These are phyloP conservation scores for Iris macrosiphon DNA, from an alignment of 106 monocot species.

Conservation along the genomic window DNA sequence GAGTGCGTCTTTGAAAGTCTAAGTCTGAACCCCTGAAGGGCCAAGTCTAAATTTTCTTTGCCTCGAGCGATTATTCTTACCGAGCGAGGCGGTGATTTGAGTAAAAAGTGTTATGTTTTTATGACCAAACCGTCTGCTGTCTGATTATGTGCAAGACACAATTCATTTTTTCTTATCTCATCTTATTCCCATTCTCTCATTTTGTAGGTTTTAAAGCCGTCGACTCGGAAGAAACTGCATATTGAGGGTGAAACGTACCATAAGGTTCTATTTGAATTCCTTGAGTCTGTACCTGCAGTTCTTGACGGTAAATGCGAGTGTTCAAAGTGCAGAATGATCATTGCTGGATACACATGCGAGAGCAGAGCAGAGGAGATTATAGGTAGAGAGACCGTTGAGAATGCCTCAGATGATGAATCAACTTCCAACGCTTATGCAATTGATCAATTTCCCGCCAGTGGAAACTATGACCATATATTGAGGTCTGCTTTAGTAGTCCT, in stretches of 20 bases:
- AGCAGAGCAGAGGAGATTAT: slow-evolving; percentile 8
- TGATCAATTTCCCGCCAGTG: slow-evolving; percentile 8
- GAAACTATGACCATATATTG: slow-evolving; percentile 33
- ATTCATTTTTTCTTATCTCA: not conserved
- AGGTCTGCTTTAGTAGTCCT: slow-evolving; percentile 38
- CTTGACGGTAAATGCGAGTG: slow-evolving; percentile 60
- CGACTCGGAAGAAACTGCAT: slow-evolving; percentile 45
- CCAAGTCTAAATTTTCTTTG: too few species aligned
- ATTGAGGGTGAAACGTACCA: slow-evolving; percentile 46
- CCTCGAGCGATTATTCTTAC: not conserved
- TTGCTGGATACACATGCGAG: not conserved
- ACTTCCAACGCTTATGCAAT: not conserved
- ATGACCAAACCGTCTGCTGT: not conserved
- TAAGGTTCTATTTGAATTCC: slow-evolving; percentile 41
- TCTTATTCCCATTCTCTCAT: not conserved
- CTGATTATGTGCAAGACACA: not conserved
- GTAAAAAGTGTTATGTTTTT: not conserved
- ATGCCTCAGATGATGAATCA: slow-evolving; percentile 7
- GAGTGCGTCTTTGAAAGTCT: too few species aligned
- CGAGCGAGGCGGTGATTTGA: not conserved
- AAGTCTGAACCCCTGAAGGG: too few species aligned
- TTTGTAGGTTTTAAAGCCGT: slow-evolving; percentile 62
- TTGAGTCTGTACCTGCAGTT: slow-evolving; percentile 39
- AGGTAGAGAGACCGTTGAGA: not conserved
- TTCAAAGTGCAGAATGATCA: slow-evolving; percentile 30